phyloP scores from a whole-genome alignment of 1,284 basidiomycete genomes.

The Neolentinus lepideus region DNA sequence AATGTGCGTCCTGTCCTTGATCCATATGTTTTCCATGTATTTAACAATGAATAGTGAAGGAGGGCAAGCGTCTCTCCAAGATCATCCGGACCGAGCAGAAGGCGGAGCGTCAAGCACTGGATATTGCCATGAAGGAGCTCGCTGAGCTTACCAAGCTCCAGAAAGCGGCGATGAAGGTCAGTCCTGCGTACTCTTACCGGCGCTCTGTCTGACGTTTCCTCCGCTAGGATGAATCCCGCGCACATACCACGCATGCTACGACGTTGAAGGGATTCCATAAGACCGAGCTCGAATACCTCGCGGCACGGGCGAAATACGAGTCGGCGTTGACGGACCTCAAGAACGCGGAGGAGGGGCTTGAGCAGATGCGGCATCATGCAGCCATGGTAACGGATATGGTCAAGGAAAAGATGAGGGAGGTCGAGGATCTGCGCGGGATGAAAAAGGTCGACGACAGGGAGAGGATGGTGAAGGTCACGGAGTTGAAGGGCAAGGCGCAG shows the following conservation, averaged over 20 bases:
- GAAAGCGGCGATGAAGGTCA: constrained; percentile 42
- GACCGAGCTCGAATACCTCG: constrained; percentile 38
- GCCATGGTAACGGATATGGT: constrained; percentile 39
- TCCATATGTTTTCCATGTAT: not conserved
- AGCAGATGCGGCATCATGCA: constrained; percentile 34
- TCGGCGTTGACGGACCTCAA: constrained; percentile 34
- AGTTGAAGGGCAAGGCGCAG: not conserved
- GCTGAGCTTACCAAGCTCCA: constrained; percentile 44
- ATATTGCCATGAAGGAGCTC: constrained; percentile 42
- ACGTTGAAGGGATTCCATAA: constrained; percentile 37
- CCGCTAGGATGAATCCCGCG: constrained; percentile 37
- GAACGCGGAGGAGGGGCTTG: constrained; percentile 36
- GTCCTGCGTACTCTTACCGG: constrained; percentile 3
- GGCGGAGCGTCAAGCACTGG: constrained; percentile 40
- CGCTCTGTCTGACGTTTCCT: not conserved
- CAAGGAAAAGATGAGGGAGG: constrained; percentile 45
- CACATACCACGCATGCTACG: constrained; percentile 35
- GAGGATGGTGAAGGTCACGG: not conserved
- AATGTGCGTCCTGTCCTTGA: constrained; percentile 27
- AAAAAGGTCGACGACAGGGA: constrained; percentile 39
- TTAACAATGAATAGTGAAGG: constrained; percentile 30
- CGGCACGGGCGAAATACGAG: constrained; percentile 40
- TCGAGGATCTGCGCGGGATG: constrained; percentile 39
- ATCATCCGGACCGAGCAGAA: constrained; percentile 47
- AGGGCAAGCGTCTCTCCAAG: constrained; percentile 40